These are phyloP conservation scores for Synchytrium microbalum DNA, from an alignment of 371 early-diverging fungal species.

Conservation along the genomic window DNA sequence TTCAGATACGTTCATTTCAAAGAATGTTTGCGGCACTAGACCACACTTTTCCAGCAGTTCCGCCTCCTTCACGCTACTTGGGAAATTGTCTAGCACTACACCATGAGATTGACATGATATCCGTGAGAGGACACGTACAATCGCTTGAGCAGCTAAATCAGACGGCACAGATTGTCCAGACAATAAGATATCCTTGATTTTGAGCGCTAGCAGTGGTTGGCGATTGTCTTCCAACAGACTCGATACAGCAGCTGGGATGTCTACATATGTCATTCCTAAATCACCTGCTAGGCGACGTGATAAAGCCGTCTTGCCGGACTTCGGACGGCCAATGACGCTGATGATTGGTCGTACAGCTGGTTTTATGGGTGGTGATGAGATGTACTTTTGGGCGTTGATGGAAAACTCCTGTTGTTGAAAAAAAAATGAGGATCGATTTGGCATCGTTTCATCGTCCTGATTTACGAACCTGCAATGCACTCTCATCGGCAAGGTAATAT, in stretches of 20 bases:
- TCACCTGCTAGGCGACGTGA: constrained; percentile 23
- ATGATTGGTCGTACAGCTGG: constrained; percentile 28
- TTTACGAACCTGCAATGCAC: constrained; percentile 19
- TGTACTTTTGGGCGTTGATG: constrained; percentile 19
- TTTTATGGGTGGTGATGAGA: constrained; percentile 20
- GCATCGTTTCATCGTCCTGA: not conserved
- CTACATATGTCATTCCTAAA: constrained; percentile 29
- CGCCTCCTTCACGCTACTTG: constrained; percentile 30
- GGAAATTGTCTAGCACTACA: not conserved
- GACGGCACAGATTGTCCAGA: not conserved
- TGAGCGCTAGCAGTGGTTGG: not conserved
- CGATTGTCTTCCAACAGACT: not conserved
- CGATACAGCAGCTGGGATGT: constrained; percentile 6
- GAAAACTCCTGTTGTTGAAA: constrained; percentile 26
- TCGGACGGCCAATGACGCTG: constrained; percentile 33
- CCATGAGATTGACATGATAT: not conserved
- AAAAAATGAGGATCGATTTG: constrained; percentile 1
- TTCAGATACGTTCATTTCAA: constrained; percentile 25
- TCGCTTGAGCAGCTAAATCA: not conserved
- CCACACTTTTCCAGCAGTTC: constrained; percentile 25
- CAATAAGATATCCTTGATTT: not conserved
- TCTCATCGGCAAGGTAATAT: constrained; percentile 26
- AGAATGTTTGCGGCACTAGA: constrained; percentile 31
- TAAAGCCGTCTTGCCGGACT: constrained; percentile 34
- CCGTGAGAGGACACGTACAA: not conserved